Percentiles rank a stretch among this genome's conserved stretches.
These are phyloP conservation scores for Macrolepiota dolichaula DNA, from an alignment of 768 basidiomycete species.

Conservation along the genomic window DNA sequence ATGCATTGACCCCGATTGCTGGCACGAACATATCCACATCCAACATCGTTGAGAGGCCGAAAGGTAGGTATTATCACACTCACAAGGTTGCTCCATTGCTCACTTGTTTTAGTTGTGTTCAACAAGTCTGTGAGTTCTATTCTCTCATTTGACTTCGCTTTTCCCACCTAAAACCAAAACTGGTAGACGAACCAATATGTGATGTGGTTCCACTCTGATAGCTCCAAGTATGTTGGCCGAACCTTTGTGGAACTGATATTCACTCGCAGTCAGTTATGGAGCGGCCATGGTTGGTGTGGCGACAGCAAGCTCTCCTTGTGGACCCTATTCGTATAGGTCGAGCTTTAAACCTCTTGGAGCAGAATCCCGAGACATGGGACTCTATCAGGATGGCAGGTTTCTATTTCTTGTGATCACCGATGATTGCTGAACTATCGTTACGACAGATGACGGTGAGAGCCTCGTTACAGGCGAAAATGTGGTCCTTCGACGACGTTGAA, in stretches of 20 bases:
- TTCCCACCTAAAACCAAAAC: not conserved
- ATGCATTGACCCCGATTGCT: slow-evolving; percentile 51
- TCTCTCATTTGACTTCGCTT: not conserved
- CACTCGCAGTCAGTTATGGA: slow-evolving; percentile 42
- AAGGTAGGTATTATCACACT: slow-evolving; percentile 32
- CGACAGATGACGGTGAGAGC: slow-evolving; percentile 36
- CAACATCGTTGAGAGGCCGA: slow-evolving; percentile 61
- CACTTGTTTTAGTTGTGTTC: slow-evolving; percentile 40
- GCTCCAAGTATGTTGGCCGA: slow-evolving; percentile 40
- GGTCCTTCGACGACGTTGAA: not conserved
- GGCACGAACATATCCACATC: slow-evolving; percentile 55
- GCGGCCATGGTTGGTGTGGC: slow-evolving; percentile 64
- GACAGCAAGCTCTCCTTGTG: slow-evolving; percentile 54
- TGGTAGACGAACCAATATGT: slow-evolving; percentile 57
- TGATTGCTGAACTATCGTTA: not conserved
- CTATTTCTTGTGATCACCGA: not conserved
- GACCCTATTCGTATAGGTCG: slow-evolving; percentile 53
- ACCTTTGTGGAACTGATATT: not conserved
- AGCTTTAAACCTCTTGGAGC: slow-evolving; percentile 57
- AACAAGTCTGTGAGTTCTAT: slow-evolving; percentile 39
- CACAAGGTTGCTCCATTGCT: too few species aligned
- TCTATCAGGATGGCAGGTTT: slow-evolving; percentile 51
- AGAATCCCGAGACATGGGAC: slow-evolving; percentile 56
- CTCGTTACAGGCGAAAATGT: not conserved
- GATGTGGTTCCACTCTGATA: slow-evolving; percentile 72